These are phyloP conservation scores for Termitomyces sp. DNA, from an alignment of 768 basidiomycete genomes.

Conservation along the genomic window DNA sequence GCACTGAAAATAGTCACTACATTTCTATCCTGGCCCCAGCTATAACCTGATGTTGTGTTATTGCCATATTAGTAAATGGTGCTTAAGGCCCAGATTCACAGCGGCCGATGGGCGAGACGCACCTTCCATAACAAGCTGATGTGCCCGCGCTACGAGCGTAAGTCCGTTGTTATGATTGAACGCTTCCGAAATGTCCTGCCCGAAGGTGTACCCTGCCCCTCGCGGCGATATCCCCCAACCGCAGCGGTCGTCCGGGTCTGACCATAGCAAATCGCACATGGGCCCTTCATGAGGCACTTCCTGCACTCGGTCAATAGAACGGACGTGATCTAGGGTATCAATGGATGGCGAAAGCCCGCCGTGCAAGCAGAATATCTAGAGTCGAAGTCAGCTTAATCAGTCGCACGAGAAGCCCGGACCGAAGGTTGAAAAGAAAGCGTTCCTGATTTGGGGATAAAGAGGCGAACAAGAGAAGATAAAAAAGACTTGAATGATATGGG, in stretches of 20 bases:
- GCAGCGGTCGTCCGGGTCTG: slow-evolving; percentile 98
- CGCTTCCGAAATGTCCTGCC: slow-evolving; percentile 97
- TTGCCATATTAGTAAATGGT: neutral
- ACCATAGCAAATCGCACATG: slow-evolving; percentile 99
- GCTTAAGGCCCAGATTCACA: neutral
- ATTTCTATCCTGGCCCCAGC: slow-evolving; percentile 99
- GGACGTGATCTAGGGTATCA: slow-evolving; percentile 99
- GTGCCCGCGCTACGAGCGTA: slow-evolving; percentile 90
- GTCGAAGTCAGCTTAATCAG: slow-evolving; percentile 16
- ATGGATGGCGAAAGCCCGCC: slow-evolving; percentile 98
- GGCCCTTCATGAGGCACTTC: slow-evolving; percentile 99
- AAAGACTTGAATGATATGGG: slow-evolving; percentile 1
- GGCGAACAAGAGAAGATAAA: slow-evolving; percentile 3
- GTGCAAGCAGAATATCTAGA: slow-evolving; percentile 96
- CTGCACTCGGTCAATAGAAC: slow-evolving; percentile 97
- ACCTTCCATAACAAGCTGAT: slow-evolving; percentile 98
- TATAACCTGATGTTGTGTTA: slow-evolving; percentile 56
- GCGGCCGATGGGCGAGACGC: slow-evolving; percentile 21
- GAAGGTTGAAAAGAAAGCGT: slow-evolving; percentile 4
- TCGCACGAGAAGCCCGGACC: slow-evolving; percentile 11
- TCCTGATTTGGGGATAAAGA: slow-evolving; percentile 5
- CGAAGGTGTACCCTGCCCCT: slow-evolving; percentile 98
- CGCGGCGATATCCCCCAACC: slow-evolving; percentile 99
- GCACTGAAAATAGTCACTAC: slow-evolving; percentile 99
- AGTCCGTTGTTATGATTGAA: slow-evolving; percentile 99